A percentile compares a stretch with the other conserved stretches of the same genome.
Evolutionary conservation across 2,329 filamentous ascomycete species (phyloP).

Genomic region (Arthrinium phaeospermum): DNA sequence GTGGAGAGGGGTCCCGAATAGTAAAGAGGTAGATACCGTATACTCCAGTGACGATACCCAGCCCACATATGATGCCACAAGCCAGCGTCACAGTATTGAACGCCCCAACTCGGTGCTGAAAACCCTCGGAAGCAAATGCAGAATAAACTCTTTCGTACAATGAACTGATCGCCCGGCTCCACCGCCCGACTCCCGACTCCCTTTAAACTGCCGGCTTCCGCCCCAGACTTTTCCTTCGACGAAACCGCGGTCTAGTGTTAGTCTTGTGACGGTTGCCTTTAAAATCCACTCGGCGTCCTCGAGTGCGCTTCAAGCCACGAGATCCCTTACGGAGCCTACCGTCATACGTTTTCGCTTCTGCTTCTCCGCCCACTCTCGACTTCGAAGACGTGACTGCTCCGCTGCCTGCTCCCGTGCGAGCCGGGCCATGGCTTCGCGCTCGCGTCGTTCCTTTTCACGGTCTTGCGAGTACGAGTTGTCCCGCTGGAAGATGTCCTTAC

Average conservation of each 20-base stretch:
- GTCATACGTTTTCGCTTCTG: constrained; percentile 50
- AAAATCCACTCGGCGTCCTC: not conserved
- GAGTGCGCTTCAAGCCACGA: constrained; percentile 20
- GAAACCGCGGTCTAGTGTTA: not conserved
- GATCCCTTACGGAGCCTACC: constrained; percentile 32
- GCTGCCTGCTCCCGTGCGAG: constrained; percentile 64
- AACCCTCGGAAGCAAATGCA: constrained; percentile 28
- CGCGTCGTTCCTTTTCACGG: constrained; percentile 58
- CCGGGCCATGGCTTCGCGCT: constrained; percentile 60
- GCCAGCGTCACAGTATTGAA: constrained; percentile 20
- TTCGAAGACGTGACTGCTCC: constrained; percentile 63
- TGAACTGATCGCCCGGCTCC: not conserved
- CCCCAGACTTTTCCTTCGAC: not conserved
- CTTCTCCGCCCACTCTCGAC: constrained; percentile 68
- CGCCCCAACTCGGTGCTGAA: constrained; percentile 29
- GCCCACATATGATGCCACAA: constrained; percentile 14
- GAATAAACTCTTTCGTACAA: constrained; percentile 19
- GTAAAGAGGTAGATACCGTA: not conserved
- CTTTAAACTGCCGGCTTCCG: not conserved
- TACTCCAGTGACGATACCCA: constrained; percentile 22
- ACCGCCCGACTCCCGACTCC: not conserved
- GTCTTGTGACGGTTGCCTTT: not conserved
- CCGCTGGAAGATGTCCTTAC: constrained; percentile 58
- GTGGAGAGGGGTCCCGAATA: not conserved
- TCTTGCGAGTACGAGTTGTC: constrained; percentile 55